A percentile compares a stretch with the other conserved stretches of the same genome.
phyloP scores from a whole-genome alignment of 768 basidiomycete genomes.

The Suillus bovinus region DNA sequence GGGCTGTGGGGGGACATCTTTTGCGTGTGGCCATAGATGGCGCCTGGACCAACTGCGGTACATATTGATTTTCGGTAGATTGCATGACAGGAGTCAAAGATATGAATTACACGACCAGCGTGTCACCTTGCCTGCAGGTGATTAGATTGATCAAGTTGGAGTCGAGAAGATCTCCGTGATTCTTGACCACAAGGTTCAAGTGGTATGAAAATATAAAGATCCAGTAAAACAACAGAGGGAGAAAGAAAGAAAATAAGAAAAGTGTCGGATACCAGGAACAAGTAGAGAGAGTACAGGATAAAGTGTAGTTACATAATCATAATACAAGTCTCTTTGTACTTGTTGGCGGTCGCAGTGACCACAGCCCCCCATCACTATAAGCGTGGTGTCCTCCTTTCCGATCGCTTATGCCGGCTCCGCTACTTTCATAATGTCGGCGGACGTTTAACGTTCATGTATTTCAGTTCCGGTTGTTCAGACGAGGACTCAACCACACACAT shows the following conservation, averaged over 20 bases:
- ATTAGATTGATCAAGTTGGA: constrained; percentile 14
- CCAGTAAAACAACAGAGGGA: constrained; percentile 15
- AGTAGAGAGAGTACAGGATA: background rate
- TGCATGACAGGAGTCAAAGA: constrained; percentile 32
- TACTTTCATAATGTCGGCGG: constrained; percentile 3
- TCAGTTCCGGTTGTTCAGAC: background rate
- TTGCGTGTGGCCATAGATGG: constrained; percentile 41
- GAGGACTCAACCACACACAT: too few relatives aligned
- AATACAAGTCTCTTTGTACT: constrained; percentile 9
- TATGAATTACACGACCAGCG: constrained; percentile 37
- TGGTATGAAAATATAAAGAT: constrained; percentile 20
- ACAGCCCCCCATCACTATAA: background rate
- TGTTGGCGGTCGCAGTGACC: constrained; percentile 1
- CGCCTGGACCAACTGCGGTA: constrained; percentile 33
- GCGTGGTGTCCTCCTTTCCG: constrained; percentile 4
- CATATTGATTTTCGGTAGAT: constrained; percentile 21
- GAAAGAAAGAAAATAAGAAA: constrained; percentile 21
- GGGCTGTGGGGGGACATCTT: constrained; percentile 53
- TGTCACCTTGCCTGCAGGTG: constrained; percentile 21
- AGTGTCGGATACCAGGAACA: constrained; percentile 4
- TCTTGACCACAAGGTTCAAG: constrained; percentile 13
- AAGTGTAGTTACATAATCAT: constrained; percentile 9
- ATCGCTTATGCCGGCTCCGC: constrained; percentile 3
- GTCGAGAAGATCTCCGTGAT: constrained; percentile 9
- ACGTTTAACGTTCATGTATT: constrained; percentile 4